These are phyloP conservation scores for Herpomyces periplanetae DNA, from an alignment of 2,329 filamentous ascomycete species.

Conservation along the genomic window DNA sequence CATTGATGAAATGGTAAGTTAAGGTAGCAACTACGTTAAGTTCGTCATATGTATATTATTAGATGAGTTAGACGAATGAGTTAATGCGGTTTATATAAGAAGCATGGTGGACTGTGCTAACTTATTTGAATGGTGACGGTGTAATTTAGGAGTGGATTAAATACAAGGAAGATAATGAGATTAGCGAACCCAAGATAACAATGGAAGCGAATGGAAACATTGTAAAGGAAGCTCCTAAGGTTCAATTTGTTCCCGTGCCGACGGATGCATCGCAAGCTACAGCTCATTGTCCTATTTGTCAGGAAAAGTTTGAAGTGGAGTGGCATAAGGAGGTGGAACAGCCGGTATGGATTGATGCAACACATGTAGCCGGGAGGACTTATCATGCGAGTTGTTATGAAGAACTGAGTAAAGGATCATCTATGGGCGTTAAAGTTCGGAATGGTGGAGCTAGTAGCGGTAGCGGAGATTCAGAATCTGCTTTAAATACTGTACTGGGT, in stretches of 20 bases:
- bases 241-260: conserved; percentile 43
- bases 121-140: too few species aligned
- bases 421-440: too few species aligned
- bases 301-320: conserved; percentile 65
- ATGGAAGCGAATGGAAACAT: conserved; percentile 5
- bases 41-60: conserved; percentile 4
- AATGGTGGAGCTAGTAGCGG: too few species aligned
- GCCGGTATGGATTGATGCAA: conserved; percentile 79
- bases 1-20: conserved; percentile 37
- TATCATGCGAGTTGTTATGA: conserved; percentile 68
- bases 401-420: conserved; percentile 36
- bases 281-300: conserved; percentile 60
- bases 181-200: conserved; percentile 9
- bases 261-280: conserved; percentile 33
- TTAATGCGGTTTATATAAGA: too few species aligned
- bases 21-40: conserved; percentile 1
- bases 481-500: too few species aligned
- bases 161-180: conserved; percentile 35
- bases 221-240: conserved; percentile 15
- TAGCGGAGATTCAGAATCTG: too few species aligned
- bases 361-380: conserved; percentile 32
- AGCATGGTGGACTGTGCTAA: too few species aligned
- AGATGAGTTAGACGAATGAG: too few species aligned
- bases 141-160: conserved; percentile 44
- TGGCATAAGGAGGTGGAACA: conserved; percentile 81